A percentile compares a stretch with the other conserved stretches of the same genome.
phyloP scores from a whole-genome alignment of 208 protist genomes.

The Spongospora subterranea region DNA sequence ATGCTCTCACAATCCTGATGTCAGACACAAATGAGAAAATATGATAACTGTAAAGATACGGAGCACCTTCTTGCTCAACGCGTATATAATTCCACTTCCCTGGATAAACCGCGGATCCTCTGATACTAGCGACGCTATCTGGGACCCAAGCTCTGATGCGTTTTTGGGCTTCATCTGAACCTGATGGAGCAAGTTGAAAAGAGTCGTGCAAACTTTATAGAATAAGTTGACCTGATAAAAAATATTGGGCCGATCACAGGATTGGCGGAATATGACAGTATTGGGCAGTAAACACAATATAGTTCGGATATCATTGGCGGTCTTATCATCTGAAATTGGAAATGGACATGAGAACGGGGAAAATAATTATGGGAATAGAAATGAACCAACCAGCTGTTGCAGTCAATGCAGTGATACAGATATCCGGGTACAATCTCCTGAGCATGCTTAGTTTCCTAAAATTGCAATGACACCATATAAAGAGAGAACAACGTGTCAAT shows the following conservation, averaged over 20 bases:
- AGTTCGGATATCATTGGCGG: neutral
- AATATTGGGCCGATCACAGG: conserved; percentile 13
- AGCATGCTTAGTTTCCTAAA: neutral
- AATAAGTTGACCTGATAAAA: neutral
- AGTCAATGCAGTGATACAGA: neutral
- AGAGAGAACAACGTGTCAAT: neutral
- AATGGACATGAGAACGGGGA: neutral
- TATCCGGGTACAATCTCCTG: neutral
- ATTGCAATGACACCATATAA: too few relatives aligned
- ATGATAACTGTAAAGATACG: neutral
- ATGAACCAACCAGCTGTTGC: conserved; percentile 14
- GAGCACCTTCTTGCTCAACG: neutral
- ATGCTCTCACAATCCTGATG: neutral
- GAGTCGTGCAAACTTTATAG: neutral
- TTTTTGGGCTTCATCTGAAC: neutral
- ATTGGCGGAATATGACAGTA: conserved; percentile 23
- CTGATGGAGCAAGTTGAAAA: neutral
- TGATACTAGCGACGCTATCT: neutral
- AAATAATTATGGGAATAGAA: conserved; percentile 2
- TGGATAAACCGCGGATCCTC: neutral
- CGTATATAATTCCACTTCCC: conserved; percentile 30
- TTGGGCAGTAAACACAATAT: neutral
- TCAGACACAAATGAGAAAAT: neutral
- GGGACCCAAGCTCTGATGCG: neutral
- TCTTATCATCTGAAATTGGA: neutral